Conservation (phyloP, 176 grass and related monocot genomes). For the Panicum miliaceum region DNA sequence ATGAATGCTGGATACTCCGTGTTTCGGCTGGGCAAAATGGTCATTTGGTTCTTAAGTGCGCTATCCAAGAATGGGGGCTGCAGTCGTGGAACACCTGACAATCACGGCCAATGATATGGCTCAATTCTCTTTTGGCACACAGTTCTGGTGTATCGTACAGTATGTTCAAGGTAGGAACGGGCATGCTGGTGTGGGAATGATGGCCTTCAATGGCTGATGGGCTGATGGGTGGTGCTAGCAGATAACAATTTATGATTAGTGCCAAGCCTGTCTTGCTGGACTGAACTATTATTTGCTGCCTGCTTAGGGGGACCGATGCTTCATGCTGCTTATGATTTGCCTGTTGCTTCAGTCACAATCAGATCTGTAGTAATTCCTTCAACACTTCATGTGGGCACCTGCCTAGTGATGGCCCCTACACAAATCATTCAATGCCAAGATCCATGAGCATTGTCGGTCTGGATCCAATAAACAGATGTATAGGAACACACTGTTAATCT, state of each 20-base stretch:
- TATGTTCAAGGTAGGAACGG: slow-evolving; percentile 22
- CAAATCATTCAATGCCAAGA: slow-evolving; percentile 30
- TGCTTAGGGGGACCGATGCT: slow-evolving; percentile 36
- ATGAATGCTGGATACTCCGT: slow-evolving; percentile 7
- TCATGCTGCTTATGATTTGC: slow-evolving; percentile 26
- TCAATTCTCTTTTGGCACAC: slow-evolving; percentile 23
- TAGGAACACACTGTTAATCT: background rate
- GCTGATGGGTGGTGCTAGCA: slow-evolving; percentile 18
- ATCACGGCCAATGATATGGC: background rate
- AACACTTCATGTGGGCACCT: slow-evolving; percentile 38
- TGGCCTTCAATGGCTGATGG: slow-evolving; percentile 29
- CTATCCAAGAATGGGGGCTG: background rate
- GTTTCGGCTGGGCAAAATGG: background rate
- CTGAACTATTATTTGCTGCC: slow-evolving; percentile 18
- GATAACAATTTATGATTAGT: slow-evolving; percentile 34
- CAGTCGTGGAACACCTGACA: slow-evolving; percentile 22
- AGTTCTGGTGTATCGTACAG: slow-evolving; percentile 36
- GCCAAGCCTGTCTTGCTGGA: slow-evolving; percentile 4
- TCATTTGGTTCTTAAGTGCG: slow-evolving; percentile 12
- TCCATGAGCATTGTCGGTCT: slow-evolving; percentile 10
- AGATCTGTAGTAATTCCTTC: slow-evolving; percentile 38
- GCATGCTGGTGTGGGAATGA: slow-evolving; percentile 38
- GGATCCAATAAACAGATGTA: background rate
- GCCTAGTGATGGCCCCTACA: slow-evolving; percentile 34
- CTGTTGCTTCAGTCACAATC: slow-evolving; percentile 50